Base-by-base conservation (phyloP, 169 alveolate genomes). In the Hepatocystis sp. region DNA sequence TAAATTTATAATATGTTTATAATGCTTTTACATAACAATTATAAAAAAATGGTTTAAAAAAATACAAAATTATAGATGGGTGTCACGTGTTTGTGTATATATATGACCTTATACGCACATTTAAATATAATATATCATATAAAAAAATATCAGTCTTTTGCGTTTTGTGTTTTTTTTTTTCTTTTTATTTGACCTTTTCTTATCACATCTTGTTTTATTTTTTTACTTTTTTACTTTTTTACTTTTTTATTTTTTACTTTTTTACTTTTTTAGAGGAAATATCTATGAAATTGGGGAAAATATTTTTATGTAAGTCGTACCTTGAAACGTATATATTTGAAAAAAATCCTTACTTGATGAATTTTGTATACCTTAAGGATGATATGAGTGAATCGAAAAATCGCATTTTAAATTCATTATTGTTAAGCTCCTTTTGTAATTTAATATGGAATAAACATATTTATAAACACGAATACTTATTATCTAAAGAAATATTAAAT, bases 251-350 rank as follows among this genome's bases (percentile, higher is more conserved):
- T 36, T 36, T 36, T 10, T 36, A 7, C 10, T 36, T 34, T 21
- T 2, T 44, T 25, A 7, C 49, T 15, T 39, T 28, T 42, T 21
- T 23, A 81, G 89, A 81, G 89, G 89, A 81, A 25, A 81, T 81
- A 25, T 81, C 89, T 2, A 81, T 81, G 89, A 81, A 81, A 53
- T 49, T 81, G 23, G 89, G 89, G 27, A 81, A 52, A 49, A 81
- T 81, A 4, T 64, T 61, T 25, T 19, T 81, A 27, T 81, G 89
- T 34, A 81, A 81, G 3, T 81, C 89, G 23, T 81, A 63, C 58
- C 67, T 81, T 1, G 89, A 81, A 52, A 81, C 89, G n/a, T 81
- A 56, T 63, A 55, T 81, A n/a, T 81, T 19, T 81, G 89, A 81
- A 44, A 49, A 44, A 5, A 81, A 49, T 42, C 89, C 89, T 4